phyloP scores from a whole-genome alignment of 2,329 filamentous ascomycete genomes.

The Myriosclerotinia duriaeana region DNA sequence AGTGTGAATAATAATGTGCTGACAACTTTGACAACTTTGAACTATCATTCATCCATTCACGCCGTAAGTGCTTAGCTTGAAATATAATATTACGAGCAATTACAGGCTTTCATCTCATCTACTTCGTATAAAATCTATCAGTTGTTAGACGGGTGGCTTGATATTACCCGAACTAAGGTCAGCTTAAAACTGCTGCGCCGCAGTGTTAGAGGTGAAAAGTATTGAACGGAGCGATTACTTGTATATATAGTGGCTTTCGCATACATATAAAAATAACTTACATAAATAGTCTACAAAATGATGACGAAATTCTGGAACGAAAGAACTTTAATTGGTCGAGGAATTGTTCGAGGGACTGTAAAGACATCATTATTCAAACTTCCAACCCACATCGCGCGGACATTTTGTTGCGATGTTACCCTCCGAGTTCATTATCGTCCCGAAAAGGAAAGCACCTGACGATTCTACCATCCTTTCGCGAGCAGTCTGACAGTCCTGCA shows the following conservation, averaged over 20 bases:
- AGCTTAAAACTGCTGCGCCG: conserved; percentile 19
- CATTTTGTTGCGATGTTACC: not conserved
- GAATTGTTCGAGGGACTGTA: not conserved
- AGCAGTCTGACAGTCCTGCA: not conserved
- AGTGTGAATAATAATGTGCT: not conserved
- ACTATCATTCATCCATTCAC: not conserved
- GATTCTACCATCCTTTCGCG: not conserved
- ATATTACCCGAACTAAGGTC: conserved; percentile 7
- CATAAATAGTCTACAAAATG: not conserved
- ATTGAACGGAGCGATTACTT: not conserved
- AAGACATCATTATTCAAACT: not conserved
- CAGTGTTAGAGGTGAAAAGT: not conserved
- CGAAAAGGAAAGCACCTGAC: not conserved
- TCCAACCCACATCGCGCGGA: conserved; percentile 2
- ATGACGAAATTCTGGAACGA: not conserved
- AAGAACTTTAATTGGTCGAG: not conserved
- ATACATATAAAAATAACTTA: conserved; percentile 11
- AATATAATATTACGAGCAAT: not conserved
- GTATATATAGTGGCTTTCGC: not conserved
- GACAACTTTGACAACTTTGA: not conserved
- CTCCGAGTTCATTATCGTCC: not conserved
- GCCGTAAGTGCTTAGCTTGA: conserved; percentile 1
- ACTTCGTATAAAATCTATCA: not conserved
- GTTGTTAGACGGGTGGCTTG: conserved; percentile 11
- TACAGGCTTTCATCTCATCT: not conserved